Evolutionary conservation across 768 basidiomycete species (phyloP).

Genomic region (Boletus subparvulus): DNA sequence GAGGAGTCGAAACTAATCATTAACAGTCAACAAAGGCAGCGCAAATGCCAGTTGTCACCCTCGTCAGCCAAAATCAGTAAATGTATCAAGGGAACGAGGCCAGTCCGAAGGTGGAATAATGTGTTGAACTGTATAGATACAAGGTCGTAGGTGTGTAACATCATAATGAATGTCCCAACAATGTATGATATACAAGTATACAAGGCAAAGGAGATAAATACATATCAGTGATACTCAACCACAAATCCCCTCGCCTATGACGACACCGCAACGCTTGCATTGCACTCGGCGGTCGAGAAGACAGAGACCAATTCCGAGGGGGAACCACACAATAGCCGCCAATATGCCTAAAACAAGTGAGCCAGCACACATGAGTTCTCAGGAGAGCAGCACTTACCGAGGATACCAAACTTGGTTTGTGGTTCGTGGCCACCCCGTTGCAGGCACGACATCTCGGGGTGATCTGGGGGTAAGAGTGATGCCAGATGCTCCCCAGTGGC

Average conservation of each 20-base stretch:
- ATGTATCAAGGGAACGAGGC: too few relatives aligned
- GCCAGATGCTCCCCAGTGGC: constrained; percentile 53
- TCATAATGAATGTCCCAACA: background rate
- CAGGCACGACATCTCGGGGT: constrained; percentile 85
- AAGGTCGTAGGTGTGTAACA: constrained; percentile 1
- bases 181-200: background rate
- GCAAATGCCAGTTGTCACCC: too few relatives aligned
- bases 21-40: too few relatives aligned
- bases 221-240: constrained; percentile 14
- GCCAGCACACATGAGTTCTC: background rate
- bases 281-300: constrained; percentile 69
- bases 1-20: too few relatives aligned
- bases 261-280: constrained; percentile 52
- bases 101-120: too few relatives aligned
- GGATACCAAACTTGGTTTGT: constrained; percentile 63
- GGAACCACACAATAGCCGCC: constrained; percentile 87
- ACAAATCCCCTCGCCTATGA: constrained; percentile 40
- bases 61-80: too few relatives aligned
- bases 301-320: constrained; percentile 75
- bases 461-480: constrained; percentile 69
- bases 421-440: constrained; percentile 69
- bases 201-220: background rate
- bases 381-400: constrained; percentile 48
- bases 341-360: constrained; percentile 53
- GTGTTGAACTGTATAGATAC: constrained; percentile 5